Base-by-base conservation (phyloP, 176 grass and related monocot genomes). In the Aegilops longissima region DNA sequence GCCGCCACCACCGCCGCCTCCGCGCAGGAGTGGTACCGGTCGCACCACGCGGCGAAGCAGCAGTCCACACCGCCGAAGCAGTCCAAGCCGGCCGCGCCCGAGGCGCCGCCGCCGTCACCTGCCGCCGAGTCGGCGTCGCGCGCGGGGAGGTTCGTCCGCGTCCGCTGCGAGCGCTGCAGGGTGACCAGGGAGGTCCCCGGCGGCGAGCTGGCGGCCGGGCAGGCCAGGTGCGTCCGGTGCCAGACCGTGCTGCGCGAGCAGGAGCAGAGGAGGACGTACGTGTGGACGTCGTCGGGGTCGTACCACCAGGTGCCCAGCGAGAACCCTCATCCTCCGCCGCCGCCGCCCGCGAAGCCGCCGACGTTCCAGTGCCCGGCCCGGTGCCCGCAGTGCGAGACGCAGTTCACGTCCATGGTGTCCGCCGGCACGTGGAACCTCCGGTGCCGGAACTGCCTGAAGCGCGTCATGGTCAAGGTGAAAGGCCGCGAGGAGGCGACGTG, bases 371-470 rank as follows among this genome's bases (percentile, higher is more conserved):
- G 66, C 13, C 80, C 80, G 31, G 66, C 27, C 8, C 4, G 5
- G 66, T 71, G 80, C 66, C 80, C 80, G 4, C 20, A 34, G 12
- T 82, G 66, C 66, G 66, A 52, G 66, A 30, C 12, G 80, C 80
- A 72, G 80, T 72, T 71, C 66, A 23, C 21, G 31, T 71, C 80
- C 4, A 83, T 39, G 80, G 80, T 83, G 30, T 39, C 31, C 21
- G 21, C 12, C 31, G 80, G 66, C 21, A 25, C n/a, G 9, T 83
- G 66, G 31, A 49, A 34, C 13, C 66, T 83, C 49, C 27, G 2
- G 13, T 83, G 80, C 80, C 35, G 56, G 31, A 34, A 35, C 12
- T 83, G 80, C 47, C 31, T 34, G 20, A 71, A 82, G 80, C 13
- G 5, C 49, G 52, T 5, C 81, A 59, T 83, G 21, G 47, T 83